phyloP scores from a whole-genome alignment of 805 yeast genomes.

The Candida alai region DNA sequence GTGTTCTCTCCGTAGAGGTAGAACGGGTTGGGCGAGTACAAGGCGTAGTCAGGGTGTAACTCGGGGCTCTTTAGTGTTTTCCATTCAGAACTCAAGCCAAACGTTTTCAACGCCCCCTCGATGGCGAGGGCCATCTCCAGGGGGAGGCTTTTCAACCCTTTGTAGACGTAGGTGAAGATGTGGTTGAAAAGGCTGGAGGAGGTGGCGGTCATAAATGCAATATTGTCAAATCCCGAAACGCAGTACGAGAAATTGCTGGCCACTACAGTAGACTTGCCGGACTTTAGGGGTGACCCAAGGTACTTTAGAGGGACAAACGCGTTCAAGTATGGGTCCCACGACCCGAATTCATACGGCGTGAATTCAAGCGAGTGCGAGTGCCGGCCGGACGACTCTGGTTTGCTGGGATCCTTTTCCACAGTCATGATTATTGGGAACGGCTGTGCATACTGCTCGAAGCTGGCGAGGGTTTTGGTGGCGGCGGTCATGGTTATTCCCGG shows the following conservation, averaged over 20 bases:
- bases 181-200: constrained; percentile 62
- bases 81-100: constrained; percentile 38
- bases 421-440: constrained; percentile 51
- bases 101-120: constrained; percentile 35
- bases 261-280: constrained; percentile 37
- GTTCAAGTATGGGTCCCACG: constrained; percentile 51
- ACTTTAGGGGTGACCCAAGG: constrained; percentile 45
- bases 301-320: constrained; percentile 49
- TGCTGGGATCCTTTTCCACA: constrained; percentile 32
- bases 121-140: constrained; percentile 31
- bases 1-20: constrained; percentile 15
- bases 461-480: constrained; percentile 24
- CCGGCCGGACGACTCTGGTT: constrained; percentile 11
- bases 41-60: constrained; percentile 54
- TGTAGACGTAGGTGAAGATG: constrained; percentile 48
- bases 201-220: constrained; percentile 58
- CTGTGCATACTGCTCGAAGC: constrained; percentile 35
- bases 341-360: constrained; percentile 65
- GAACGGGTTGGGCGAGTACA: constrained; percentile 63
- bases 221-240: constrained; percentile 51
- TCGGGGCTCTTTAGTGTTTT: constrained; percentile 22
- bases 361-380: constrained; percentile 53
- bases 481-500: constrained; percentile 40
- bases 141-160: constrained; percentile 28
- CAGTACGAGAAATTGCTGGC: constrained; percentile 34